Conservation (phyloP, 2,329 filamentous ascomycete genomes). For the Lecanicillium sp. region DNA sequence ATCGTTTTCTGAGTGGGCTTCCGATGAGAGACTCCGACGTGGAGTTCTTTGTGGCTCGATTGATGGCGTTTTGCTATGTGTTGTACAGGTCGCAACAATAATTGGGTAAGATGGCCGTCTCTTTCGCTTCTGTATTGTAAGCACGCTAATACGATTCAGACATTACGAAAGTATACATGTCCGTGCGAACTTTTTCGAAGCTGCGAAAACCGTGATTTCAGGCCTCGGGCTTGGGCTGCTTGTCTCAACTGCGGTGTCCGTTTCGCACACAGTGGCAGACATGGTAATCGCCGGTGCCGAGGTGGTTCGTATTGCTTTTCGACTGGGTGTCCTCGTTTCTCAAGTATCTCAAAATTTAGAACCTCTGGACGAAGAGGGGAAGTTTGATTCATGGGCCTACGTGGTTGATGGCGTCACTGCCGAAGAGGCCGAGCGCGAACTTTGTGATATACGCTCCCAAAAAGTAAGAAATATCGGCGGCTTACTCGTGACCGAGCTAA, state of each 20-base stretch:
- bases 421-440: constrained; percentile 33
- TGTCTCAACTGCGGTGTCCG: constrained; percentile 34
- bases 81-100: constrained; percentile 34
- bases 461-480: constrained; percentile 37
- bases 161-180: constrained; percentile 8
- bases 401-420: constrained; percentile 29
- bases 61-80: constrained; percentile 37
- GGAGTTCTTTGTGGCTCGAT: constrained; percentile 37
- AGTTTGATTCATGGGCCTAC: constrained; percentile 35
- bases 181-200: background rate
- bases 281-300: constrained; percentile 36
- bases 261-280: constrained; percentile 33
- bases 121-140: background rate
- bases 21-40: constrained; percentile 30
- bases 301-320: constrained; percentile 37
- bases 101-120: constrained; percentile 34
- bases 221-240: constrained; percentile 42
- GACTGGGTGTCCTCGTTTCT: constrained; percentile 39
- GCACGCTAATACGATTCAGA: no score
- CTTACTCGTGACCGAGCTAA: no score
- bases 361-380: constrained; percentile 21
- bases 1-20: constrained; percentile 27
- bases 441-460: constrained; percentile 18
- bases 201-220: constrained; percentile 26
- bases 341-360: constrained; percentile 37